Base-by-base conservation (phyloP, 805 yeast species). In the Candida insectorum region DNA sequence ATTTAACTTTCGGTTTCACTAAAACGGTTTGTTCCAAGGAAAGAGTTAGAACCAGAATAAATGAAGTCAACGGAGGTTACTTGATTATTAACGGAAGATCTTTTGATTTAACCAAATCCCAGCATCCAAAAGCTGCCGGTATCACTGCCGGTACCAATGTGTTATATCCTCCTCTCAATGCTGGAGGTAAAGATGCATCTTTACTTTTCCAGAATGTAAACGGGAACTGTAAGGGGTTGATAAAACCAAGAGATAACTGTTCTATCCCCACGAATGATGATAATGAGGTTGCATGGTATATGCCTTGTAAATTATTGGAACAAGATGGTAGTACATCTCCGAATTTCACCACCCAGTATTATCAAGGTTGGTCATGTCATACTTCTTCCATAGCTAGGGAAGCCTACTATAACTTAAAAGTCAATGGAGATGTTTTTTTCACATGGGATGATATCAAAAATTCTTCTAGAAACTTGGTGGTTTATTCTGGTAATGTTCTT, bases 321-420 rank as follows among this genome's bases (percentile, higher is more conserved):
- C 82, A 77, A 46, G 85, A 86, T 54, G 95, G 95, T 4, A 71
- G 93, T 1, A 58, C 84, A 2, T 36, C 59, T 18, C 84, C 85
- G 24, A 84, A 85, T 54, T 71, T 71, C 42, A 75, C 88, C 1
- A 56, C 62, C 18, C 71, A 69, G 14, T 78, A 79, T 52, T 89
- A 88, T 55, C 61, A 69, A 29, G 97, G 97, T 6, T 88, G 85
- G 77, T 94, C 91, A 2, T 91, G 97, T 56, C 96, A 93, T 60
- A 85, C 97, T 1, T 72, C 85, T 4, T 49, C 71, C 6, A 43
- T 51, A 2, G 89, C 96, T 0, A 76, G 97, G 51, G 57, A 72
- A 3, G 71, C 83, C 1, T 91, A 75, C 53, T 85, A 83, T 54
- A 45, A 52, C 26, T 61, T 85, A 47, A 56, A 73, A 16, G 73